These are phyloP conservation scores for Hirsutella thompsonii DNA, from an alignment of 2,329 filamentous ascomycete genomes.

Conservation along the genomic window DNA sequence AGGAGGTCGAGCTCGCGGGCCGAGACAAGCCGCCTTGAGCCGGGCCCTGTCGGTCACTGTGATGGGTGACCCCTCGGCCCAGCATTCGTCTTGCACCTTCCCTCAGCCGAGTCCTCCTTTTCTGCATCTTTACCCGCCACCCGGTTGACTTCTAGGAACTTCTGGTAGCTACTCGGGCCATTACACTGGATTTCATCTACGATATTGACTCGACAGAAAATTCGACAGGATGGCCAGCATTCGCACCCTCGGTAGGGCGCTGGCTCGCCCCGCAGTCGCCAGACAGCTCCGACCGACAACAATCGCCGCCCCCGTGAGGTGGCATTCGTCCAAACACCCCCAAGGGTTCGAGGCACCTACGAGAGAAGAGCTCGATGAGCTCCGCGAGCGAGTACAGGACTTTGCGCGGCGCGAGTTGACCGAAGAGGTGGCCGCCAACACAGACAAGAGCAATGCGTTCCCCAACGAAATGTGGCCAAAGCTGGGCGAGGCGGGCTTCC, in stretches of 20 bases:
- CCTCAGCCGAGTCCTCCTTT: background rate
- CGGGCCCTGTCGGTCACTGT: constrained; percentile 6
- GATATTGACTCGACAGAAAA: no score
- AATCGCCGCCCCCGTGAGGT: constrained; percentile 25
- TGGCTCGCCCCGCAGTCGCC: constrained; percentile 18
- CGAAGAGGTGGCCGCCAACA: constrained; percentile 66
- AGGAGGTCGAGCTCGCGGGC: constrained; percentile 9
- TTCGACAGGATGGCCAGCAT: constrained; percentile 32
- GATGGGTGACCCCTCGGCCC: background rate
- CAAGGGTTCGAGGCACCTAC: constrained; percentile 55
- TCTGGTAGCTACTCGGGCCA: no score
- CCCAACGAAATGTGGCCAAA: constrained; percentile 88
- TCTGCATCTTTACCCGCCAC: background rate
- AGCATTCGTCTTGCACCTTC: background rate
- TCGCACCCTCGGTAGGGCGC: constrained; percentile 21
- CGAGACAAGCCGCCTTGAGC: constrained; percentile 33
- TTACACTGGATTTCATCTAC: no score
- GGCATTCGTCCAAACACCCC: constrained; percentile 41
- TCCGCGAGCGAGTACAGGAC: constrained; percentile 75
- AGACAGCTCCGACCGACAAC: constrained; percentile 20
- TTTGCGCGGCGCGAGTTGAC: constrained; percentile 82
- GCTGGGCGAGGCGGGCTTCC: constrained; percentile 78
- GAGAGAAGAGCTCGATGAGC: constrained; percentile 60
- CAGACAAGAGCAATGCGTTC: constrained; percentile 82
- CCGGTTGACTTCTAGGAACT: no score